phyloP scores from a whole-genome alignment of 106 monocot genomes.

The Dendrobium chrysotoxum region DNA sequence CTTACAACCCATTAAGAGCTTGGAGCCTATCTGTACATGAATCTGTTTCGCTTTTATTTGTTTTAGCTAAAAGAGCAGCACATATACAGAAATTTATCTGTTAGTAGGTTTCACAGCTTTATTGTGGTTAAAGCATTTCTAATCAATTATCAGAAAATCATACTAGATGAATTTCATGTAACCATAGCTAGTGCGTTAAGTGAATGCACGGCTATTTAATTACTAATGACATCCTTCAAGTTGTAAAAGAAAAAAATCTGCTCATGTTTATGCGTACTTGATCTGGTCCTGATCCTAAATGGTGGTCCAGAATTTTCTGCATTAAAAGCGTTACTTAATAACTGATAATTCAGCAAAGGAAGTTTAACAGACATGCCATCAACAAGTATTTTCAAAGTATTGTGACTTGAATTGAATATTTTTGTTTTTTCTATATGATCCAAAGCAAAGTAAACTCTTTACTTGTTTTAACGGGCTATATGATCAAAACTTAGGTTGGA shows the following conservation, averaged over 20 bases:
- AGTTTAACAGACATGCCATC: not conserved
- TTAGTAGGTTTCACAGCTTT: not conserved
- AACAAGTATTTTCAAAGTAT: not conserved
- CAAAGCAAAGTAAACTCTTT: not conserved
- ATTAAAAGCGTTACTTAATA: not conserved
- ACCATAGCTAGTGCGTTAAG: not conserved
- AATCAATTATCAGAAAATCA: not conserved
- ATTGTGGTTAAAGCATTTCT: not conserved
- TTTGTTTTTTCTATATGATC: not conserved
- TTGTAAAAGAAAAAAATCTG: not conserved
- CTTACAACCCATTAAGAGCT: not conserved
- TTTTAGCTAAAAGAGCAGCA: not conserved
- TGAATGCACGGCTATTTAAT: not conserved
- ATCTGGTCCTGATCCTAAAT: not conserved
- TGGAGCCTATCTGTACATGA: not conserved
- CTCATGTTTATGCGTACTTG: not conserved
- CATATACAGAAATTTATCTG: not conserved
- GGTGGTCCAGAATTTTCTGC: not conserved
- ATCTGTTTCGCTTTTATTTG: not conserved
- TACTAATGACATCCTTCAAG: not conserved
- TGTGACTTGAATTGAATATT: not conserved
- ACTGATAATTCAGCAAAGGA: not conserved
- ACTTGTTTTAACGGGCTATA: not conserved
- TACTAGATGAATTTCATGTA: not conserved
- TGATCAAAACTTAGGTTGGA: slow-evolving; percentile 53